Evolutionary conservation across 768 basidiomycete genomes (phyloP).

Genomic region (Leccinum boreale): DNA sequence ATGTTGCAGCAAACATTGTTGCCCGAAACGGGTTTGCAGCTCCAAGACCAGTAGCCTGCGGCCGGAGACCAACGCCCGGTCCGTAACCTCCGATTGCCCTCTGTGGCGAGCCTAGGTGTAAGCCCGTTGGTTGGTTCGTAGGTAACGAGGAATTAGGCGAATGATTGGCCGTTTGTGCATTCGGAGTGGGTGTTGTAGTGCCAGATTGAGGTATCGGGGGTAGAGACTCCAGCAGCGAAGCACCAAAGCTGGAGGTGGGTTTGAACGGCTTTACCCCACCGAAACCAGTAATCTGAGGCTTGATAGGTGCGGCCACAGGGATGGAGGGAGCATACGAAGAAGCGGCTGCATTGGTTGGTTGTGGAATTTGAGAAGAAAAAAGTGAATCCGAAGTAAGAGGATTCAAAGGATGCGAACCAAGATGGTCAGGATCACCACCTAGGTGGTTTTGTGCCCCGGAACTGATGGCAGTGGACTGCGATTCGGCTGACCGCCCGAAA

Average conservation of each 20-base stretch:
- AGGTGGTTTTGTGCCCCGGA: slow-evolving; percentile 23
- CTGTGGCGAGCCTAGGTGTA: slow-evolving; percentile 2
- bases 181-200: slow-evolving; percentile 43
- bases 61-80: slow-evolving; percentile 48
- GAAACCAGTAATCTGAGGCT: slow-evolving; percentile 48
- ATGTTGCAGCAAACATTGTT: slow-evolving; percentile 48
- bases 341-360: slow-evolving; percentile 46
- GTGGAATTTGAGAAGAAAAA: slow-evolving; percentile 46
- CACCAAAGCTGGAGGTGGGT: slow-evolving; percentile 77
- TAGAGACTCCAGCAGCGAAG: slow-evolving; percentile 65
- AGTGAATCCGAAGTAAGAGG: slow-evolving; percentile 43
- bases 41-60: slow-evolving; percentile 58
- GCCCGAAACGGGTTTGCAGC: slow-evolving; percentile 64
- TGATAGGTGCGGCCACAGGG: slow-evolving; percentile 32
- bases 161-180: slow-evolving; percentile 9
- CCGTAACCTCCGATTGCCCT: slow-evolving; percentile 20
- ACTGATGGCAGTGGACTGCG: slow-evolving; percentile 31
- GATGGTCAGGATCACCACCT: slow-evolving; percentile 5
- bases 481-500: slow-evolving; percentile 28
- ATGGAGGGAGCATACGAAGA: slow-evolving; percentile 33
- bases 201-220: slow-evolving; percentile 69
- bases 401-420: slow-evolving; percentile 23
- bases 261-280: slow-evolving; percentile 78
- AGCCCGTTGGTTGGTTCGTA: slow-evolving; percentile 33
- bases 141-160: slow-evolving; percentile 26